Evolutionary conservation across 306 rosid genomes (phyloP).

Genomic region (Rubus parviflorus): DNA sequence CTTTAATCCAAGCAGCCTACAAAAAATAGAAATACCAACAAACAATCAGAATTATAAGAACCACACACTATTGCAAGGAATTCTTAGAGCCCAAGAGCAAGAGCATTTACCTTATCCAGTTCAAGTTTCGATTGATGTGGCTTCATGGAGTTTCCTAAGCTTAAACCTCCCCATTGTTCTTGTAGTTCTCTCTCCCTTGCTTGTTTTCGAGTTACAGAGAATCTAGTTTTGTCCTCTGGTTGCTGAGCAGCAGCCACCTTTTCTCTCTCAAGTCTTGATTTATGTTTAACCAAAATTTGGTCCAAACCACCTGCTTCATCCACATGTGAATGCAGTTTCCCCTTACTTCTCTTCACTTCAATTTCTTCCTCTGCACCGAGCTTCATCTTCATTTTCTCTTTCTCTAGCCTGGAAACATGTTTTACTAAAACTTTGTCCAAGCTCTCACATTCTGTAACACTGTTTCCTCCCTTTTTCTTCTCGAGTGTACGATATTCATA

Average conservation of each 20-base stretch:
- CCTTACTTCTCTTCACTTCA: conserved; percentile 37
- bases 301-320: conserved; percentile 56
- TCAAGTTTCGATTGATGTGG: conserved; percentile 76
- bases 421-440: conserved; percentile 71
- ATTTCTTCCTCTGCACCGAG: conserved; percentile 34
- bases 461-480: conserved; percentile 38
- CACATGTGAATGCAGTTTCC: conserved; percentile 27
- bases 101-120: conserved; percentile 72
- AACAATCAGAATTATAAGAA: not conserved
- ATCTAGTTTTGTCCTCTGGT: conserved; percentile 43
- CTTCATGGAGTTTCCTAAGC: conserved; percentile 81
- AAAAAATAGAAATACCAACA: conserved; percentile 16
- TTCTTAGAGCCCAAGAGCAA: not conserved
- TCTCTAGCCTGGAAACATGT: conserved; percentile 79
- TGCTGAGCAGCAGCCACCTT: conserved; percentile 58
- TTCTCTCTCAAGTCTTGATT: conserved; percentile 77
- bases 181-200: conserved; percentile 81
- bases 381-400: conserved; percentile 69
- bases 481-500: conserved; percentile 32
- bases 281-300: conserved; percentile 64
- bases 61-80: not conserved
- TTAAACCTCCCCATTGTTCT: conserved; percentile 82
- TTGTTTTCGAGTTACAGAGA: conserved; percentile 50
- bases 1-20: conserved; percentile 92
- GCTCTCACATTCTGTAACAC: conserved; percentile 56